Percentiles rank a stretch among this genome's conserved stretches.
These are phyloP conservation scores for Chamaecyparis obtusa DNA, from an alignment of 75 land plant genomes.

Conservation along the genomic window DNA sequence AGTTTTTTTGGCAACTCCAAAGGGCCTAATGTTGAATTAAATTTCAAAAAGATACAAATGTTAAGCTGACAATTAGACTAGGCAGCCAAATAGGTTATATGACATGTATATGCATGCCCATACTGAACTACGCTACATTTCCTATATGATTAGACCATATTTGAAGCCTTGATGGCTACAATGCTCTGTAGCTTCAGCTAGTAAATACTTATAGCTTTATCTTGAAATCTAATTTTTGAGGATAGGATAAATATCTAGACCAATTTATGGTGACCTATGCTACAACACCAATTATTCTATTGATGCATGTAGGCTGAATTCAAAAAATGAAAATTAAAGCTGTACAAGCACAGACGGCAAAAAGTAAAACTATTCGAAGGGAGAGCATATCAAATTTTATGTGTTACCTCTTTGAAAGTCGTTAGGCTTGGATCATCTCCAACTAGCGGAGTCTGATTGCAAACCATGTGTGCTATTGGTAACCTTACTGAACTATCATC, in stretches of 20 bases:
- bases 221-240: no score
- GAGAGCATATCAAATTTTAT: background rate
- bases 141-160: background rate
- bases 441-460: no score
- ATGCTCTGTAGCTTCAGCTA: background rate
- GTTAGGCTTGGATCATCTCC: constrained; percentile 85
- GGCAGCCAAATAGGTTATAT: background rate
- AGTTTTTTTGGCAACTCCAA: no score
- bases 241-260: no score
- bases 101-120: background rate
- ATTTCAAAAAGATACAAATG: background rate
- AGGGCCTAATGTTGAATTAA: no score
- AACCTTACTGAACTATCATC: constrained; percentile 53
- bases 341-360: background rate
- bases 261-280: no score
- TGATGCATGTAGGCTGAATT: no score
- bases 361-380: background rate
- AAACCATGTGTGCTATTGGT: no score
- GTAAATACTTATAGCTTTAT: no score
- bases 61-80: background rate
- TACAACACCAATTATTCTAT: background rate
- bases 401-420: constrained; percentile 85
- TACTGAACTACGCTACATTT: background rate
- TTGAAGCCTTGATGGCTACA: background rate
- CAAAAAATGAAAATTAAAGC: background rate